A percentile compares a stretch with the other conserved stretches of the same genome.
These are phyloP conservation scores for Camellia oleifera DNA, from an alignment of 179 eudicot genomes.

Conservation along the genomic window DNA sequence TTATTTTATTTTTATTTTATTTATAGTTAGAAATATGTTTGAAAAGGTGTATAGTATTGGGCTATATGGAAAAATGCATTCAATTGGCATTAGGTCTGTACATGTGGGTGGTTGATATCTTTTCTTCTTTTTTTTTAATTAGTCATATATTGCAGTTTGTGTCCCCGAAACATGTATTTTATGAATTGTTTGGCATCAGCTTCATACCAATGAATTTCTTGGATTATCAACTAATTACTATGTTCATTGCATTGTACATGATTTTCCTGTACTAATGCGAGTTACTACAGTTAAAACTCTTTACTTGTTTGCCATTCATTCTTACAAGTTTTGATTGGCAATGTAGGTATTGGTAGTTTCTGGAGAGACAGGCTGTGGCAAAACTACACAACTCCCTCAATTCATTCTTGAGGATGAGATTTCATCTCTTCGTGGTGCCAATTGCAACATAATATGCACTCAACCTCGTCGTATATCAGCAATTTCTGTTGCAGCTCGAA, in stretches of 20 bases:
- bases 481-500: conserved; percentile 90
- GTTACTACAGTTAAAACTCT: background rate
- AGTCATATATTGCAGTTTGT: background rate
- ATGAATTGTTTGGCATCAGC: background rate
- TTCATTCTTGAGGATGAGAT: conserved; percentile 93
- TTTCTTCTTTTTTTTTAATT: conserved; percentile 6
- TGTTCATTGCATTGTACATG: background rate
- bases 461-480: conserved; percentile 99
- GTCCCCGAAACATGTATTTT: background rate
- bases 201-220: background rate
- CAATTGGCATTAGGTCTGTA: background rate
- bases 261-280: background rate
- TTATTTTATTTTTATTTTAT: background rate
- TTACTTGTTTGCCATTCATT: conserved; percentile 1
- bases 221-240: background rate
- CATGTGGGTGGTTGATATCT: background rate
- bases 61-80: background rate
- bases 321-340: conserved; percentile 8
- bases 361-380: conserved; percentile 99
- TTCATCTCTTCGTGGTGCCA: conserved; percentile 68
- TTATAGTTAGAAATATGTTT: background rate
- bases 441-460: conserved; percentile 89
- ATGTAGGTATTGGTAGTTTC: conserved; percentile 90
- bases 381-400: conserved; percentile 97
- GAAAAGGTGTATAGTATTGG: background rate